Evolutionary conservation across 495 filamentous ascomycete genomes (phyloP).

Genomic region (Hyaloscypha variabilis): DNA sequence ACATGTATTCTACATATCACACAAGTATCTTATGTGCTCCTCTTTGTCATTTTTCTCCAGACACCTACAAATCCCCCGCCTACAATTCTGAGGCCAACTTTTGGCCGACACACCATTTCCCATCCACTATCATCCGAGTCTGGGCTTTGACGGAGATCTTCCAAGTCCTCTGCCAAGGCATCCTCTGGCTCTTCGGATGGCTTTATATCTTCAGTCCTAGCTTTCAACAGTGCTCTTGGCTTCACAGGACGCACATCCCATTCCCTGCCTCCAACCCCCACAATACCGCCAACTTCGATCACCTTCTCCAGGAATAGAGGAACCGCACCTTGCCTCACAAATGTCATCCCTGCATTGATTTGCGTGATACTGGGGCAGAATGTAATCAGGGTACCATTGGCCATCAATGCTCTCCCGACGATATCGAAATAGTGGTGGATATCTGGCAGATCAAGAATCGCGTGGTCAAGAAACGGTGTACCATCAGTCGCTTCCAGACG

Average conservation of each 20-base stretch:
- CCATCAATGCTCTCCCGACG: slow-evolving; percentile 56
- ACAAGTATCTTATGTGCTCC: not conserved
- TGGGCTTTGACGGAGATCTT: not conserved
- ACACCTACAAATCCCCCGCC: slow-evolving; percentile 76
- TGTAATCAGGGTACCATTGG: slow-evolving; percentile 63
- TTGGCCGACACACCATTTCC: slow-evolving; percentile 70
- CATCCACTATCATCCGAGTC: slow-evolving; percentile 39
- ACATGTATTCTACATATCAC: not conserved
- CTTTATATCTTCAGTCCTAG: slow-evolving; percentile 11
- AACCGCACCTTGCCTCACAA: slow-evolving; percentile 51
- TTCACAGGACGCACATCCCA: slow-evolving; percentile 68
- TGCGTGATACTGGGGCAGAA: slow-evolving; percentile 81
- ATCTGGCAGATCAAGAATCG: slow-evolving; percentile 71
- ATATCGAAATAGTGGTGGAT: slow-evolving; percentile 59
- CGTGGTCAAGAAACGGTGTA: slow-evolving; percentile 65
- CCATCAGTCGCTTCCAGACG: slow-evolving; percentile 44
- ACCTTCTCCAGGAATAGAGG: slow-evolving; percentile 63
- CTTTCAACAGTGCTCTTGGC: slow-evolving; percentile 35
- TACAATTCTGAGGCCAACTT: slow-evolving; percentile 60
- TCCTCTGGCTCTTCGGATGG: not conserved
- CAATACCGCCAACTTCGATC: slow-evolving; percentile 62
- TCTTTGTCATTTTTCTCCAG: slow-evolving; percentile 44
- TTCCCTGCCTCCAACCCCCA: slow-evolving; percentile 56
- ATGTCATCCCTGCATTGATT: slow-evolving; percentile 61
- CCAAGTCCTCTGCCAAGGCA: not conserved